These are phyloP conservation scores for Coccomyxa subellipsoidea DNA, from an alignment of 163 green algal species.

Conservation along the genomic window DNA sequence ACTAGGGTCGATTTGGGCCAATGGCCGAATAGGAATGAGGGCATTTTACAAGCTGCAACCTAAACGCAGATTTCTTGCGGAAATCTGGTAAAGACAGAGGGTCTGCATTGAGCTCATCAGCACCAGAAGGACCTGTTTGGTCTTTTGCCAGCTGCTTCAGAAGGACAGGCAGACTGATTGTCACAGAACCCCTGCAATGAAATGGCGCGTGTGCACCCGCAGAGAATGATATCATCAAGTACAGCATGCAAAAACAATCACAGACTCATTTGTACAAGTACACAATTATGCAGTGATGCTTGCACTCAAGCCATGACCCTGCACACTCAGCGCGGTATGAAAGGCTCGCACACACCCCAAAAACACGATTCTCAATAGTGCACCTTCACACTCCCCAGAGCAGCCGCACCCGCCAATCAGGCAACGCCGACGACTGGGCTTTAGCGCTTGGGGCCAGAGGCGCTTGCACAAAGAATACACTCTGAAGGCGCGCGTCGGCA, in stretches of 20 bases:
- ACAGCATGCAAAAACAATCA: not conserved
- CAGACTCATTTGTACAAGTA: constrained; percentile 1
- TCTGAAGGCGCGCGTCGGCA: not conserved
- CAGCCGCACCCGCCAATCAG: not conserved
- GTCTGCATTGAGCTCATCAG: not conserved
- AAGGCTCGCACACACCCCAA: not conserved
- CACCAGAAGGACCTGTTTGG: not conserved
- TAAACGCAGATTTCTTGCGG: too few relatives aligned
- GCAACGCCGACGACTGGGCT: not conserved
- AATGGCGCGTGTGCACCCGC: too few relatives aligned
- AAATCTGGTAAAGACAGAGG: too few relatives aligned
- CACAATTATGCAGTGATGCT: not conserved
- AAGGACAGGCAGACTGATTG: not conserved
- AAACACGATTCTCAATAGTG: not conserved
- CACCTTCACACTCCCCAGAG: not conserved
- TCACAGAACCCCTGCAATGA: not conserved
- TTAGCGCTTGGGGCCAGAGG: not conserved
- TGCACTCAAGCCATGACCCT: not conserved
- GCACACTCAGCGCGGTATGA: not conserved
- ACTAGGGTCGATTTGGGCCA: too few relatives aligned
- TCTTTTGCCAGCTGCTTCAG: not conserved
- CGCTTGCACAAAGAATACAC: not conserved
- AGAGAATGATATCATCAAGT: not conserved
- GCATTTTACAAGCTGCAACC: not conserved
- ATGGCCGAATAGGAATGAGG: too few relatives aligned